These are phyloP conservation scores for Carallia brachiata DNA, from an alignment of 345 rosid genomes.

Conservation along the genomic window DNA sequence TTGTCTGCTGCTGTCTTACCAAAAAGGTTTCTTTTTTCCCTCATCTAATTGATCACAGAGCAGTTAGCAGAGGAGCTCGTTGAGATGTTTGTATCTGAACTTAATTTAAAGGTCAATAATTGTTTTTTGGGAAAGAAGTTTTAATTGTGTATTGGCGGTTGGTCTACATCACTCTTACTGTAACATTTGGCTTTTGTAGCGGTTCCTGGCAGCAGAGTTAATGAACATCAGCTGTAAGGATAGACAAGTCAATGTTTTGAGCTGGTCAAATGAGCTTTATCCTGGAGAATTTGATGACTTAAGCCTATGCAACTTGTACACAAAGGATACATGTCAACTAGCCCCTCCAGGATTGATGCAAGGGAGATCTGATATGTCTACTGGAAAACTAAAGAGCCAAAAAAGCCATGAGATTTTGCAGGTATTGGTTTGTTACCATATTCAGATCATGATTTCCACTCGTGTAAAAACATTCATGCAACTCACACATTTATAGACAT, in stretches of 20 bases:
- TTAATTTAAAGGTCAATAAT: conserved; percentile 61
- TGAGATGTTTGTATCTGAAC: conserved; percentile 68
- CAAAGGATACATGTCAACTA: conserved; percentile 43
- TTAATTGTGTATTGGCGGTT: background rate
- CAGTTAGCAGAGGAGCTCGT: conserved; percentile 70
- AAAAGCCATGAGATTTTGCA: conserved; percentile 55
- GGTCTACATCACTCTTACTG: background rate
- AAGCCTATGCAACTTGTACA: conserved; percentile 47
- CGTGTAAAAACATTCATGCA: no score
- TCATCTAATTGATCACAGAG: conserved; percentile 41
- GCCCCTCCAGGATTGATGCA: conserved; percentile 48
- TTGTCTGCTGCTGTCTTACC: no score
- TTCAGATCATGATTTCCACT: background rate
- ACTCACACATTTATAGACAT: no score
- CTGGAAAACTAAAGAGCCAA: conserved; percentile 32
- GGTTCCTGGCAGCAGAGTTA: conserved; percentile 58
- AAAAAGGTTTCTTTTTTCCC: background rate
- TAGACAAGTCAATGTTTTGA: conserved; percentile 29
- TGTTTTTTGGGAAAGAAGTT: background rate
- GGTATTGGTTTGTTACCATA: conserved; percentile 31
- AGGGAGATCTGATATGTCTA: conserved; percentile 25
- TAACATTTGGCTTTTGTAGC: conserved; percentile 38
- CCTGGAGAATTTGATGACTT: conserved; percentile 67
- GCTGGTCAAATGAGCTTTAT: conserved; percentile 75
- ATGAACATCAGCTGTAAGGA: conserved; percentile 46